Evolutionary conservation across 768 basidiomycete genomes (phyloP), one percentile per base, ranked within the genome.

Genomic region (Hirschioporus abietinus): DNA sequence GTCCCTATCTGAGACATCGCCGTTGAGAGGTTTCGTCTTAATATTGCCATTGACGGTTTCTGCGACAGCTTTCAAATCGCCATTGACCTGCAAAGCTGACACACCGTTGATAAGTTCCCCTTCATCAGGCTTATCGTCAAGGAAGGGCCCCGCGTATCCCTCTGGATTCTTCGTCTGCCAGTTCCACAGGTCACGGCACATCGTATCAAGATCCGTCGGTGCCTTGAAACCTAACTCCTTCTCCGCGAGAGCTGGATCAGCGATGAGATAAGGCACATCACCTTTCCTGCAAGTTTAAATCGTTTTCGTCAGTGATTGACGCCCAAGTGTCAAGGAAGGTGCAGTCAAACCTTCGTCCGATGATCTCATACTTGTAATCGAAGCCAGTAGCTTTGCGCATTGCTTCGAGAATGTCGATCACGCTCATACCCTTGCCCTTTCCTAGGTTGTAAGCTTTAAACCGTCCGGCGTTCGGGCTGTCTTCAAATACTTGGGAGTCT

Each of bases 391-490:
- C 93, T 75, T 90, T 90, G 70, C 84, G 83, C 97, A 99, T 99
- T 25, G 96, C 97, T 57, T 93, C 90, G 58, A 96, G 84, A 73
- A 99, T 99, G 75, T 98, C 88, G 58, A 96, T 83, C 35, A 99
- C 97, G 73, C 91, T 93, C 83, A 92, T 87, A 27, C 96, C 97
- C 66, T 86, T 84, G 34, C 97, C 97, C 76, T 90, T 92, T 63
- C 97, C 97, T 42, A 99, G 89, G 77, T 99, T 99, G 83, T 96
- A 99, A 27, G 93, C 95, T 78, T 96, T 94, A 85, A 81, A 97
- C 64, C 88, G 86, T 27, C 82, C 85, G 6, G 84, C 80, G 35
- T 80, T 73, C 69, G 81, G 75, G 76, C 81, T 75, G 74, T 82
- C 79, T 59, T 82, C 81, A 73, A 93, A 96, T 63, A 89, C 77